phyloP scores from a whole-genome alignment of 2,329 filamentous ascomycete species.

The Neopestalotiopsis sp. region DNA sequence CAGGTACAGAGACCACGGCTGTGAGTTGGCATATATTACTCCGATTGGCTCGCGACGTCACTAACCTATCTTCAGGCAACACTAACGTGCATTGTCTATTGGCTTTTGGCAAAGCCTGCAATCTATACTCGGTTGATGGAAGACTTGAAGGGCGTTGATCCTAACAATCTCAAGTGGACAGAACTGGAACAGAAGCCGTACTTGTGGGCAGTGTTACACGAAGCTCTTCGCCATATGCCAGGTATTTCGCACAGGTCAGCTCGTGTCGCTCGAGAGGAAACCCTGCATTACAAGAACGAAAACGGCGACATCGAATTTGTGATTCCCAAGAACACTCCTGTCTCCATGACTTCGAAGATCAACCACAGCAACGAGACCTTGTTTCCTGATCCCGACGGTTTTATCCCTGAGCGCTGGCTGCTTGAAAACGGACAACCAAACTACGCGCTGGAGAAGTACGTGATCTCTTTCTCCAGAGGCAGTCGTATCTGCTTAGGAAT shows the following conservation, averaged over 20 bases:
- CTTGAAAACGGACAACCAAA: background rate
- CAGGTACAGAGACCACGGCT: conserved; percentile 46
- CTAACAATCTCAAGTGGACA: conserved; percentile 24
- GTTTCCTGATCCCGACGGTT: conserved; percentile 28
- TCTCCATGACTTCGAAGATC: conserved; percentile 28
- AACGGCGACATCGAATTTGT: conserved; percentile 21
- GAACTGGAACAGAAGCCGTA: conserved; percentile 30
- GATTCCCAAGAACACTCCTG: conserved; percentile 28
- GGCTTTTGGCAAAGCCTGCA: conserved; percentile 35
- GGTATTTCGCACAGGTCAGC: conserved; percentile 24
- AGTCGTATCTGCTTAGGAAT: conserved; percentile 30
- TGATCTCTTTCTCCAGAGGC: conserved; percentile 30
- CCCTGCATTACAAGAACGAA: conserved; percentile 25
- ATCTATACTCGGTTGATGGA: conserved; percentile 35
- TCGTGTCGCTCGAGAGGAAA: conserved; percentile 26
- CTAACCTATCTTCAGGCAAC: background rate
- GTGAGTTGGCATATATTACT: background rate
- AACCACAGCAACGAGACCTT: conserved; percentile 28
- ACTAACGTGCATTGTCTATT: conserved; percentile 16
- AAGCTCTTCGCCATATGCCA: conserved; percentile 28
- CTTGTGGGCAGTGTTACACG: conserved; percentile 27
- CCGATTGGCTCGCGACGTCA: background rate
- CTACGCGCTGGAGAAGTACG: conserved; percentile 23
- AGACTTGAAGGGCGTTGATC: conserved; percentile 36
- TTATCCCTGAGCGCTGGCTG: conserved; percentile 31